Percentiles rank a stretch among this genome's conserved stretches.
These are phyloP conservation scores for Canavalia gladiata DNA, from an alignment of 306 rosid species.

Conservation along the genomic window DNA sequence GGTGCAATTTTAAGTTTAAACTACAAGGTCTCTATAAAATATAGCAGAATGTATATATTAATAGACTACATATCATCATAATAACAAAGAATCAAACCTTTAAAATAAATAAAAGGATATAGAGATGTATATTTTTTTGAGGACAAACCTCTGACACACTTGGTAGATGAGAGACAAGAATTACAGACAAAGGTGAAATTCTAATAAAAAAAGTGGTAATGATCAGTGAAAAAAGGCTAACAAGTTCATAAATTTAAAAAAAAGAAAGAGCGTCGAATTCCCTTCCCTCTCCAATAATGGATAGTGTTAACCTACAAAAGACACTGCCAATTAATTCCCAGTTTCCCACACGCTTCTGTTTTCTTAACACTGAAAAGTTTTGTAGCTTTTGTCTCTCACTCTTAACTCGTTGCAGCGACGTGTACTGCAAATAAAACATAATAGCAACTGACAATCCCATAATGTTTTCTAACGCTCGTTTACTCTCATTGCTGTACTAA, in stretches of 20 bases:
- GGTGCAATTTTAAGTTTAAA: slow-evolving; percentile 35
- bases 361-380: slow-evolving; percentile 6
- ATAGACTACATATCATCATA: not conserved
- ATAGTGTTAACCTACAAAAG: slow-evolving; percentile 42
- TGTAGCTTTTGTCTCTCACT: not conserved
- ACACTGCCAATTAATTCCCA: slow-evolving; percentile 37
- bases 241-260: slow-evolving; percentile 62
- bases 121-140: slow-evolving; percentile 41
- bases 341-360: slow-evolving; percentile 7
- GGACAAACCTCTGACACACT: slow-evolving; percentile 78
- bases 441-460: slow-evolving; percentile 67
- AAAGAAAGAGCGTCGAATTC: slow-evolving; percentile 49
- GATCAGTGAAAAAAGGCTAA: slow-evolving; percentile 37
- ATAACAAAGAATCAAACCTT: slow-evolving; percentile 46
- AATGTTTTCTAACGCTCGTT: slow-evolving; percentile 36
- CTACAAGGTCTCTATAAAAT: slow-evolving; percentile 33
- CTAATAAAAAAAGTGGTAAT: slow-evolving; percentile 33
- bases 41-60: slow-evolving; percentile 52
- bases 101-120: slow-evolving; percentile 11
- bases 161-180: slow-evolving; percentile 65
- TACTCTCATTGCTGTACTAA: slow-evolving; percentile 35
- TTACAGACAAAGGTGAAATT: slow-evolving; percentile 53
- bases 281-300: slow-evolving; percentile 38
- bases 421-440: slow-evolving; percentile 63
- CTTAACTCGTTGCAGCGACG: slow-evolving; percentile 57